Evolutionary conservation across 2,329 filamentous ascomycete species (phyloP), one percentile per base, ranked within the genome.

Genomic region (Pyrenophora seminiperda): DNA sequence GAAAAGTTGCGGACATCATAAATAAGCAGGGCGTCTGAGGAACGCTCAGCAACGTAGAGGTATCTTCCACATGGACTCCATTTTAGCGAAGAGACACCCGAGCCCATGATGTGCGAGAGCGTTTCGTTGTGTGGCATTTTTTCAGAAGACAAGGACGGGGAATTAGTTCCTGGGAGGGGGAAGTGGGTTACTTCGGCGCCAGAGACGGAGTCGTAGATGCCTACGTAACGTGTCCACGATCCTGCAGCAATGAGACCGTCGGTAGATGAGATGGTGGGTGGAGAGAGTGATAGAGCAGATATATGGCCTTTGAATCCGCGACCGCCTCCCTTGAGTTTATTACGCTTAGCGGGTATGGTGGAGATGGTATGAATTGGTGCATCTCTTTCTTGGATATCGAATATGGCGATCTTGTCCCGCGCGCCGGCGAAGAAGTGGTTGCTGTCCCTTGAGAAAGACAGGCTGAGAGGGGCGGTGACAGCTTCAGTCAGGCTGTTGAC

Each of bases 21-120:
- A 9, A 86, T 72, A 36, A 82, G 69, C 1, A 85, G 70, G 1
- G 76, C 78, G 56, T 83, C 77, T 45, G 81, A 82, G 49, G 77
- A 76, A 15, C 84, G 75, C 62, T 86, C 84, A 0, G 77, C 79
- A 14, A 84, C 76, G 56, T 83, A 81, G 4, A 87, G 65, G 62
- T 86, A 87, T 34, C 72, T 75, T 1, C 81, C 82, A 65, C 80
- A 81, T 0, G 79, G 77, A 43, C 79, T 84, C 83, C 83, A 87
- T 13, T 76, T 67, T 11, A 86, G 65, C 41, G 80, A 76, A 2
- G 80, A 82, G 15, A 87, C 71, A 4, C 84, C 84, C 0, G 69
- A 72, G 2, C 83, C 84, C 13, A 57, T 47, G 39, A 58, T 18
- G 22, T 45, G 24, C 2, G 41, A 20, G 2, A 57, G 13, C 9